Base-by-base conservation (phyloP, 2,329 filamentous ascomycete genomes). In the Colletotrichum lentis region DNA sequence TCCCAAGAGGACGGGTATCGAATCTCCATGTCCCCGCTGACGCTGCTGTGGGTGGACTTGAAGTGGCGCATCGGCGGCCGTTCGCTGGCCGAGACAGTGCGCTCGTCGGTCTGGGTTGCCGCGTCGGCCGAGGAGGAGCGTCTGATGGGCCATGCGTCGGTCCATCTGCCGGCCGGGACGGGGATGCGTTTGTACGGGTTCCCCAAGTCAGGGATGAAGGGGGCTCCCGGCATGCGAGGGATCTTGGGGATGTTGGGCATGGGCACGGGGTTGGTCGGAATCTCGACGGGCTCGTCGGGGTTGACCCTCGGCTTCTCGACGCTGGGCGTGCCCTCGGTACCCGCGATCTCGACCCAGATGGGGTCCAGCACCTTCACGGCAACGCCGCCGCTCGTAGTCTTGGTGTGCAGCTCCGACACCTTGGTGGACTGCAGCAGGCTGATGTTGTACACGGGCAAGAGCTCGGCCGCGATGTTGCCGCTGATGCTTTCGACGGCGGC, bases 1-100 rank as follows among this genome's bases (percentile, higher is more conserved):
- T 82, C 81, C 86, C 85, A 88, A 2, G 79, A 76, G 24, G 72
- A 72, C 0, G 86, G 85, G 70, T 85, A 86, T 18, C 58, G 69
- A 24, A 87, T 75, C 16, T 71, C 72, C 55, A 86, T 71, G 39
- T 73, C 56, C 7, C 83, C 84, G 62, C 82, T 84, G 11, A 83
- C 79, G 47, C 81, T 80, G 24, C 68, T 75, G 75, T 88, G 84
- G 7, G 72, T 70, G 3, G 81, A 79, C 43, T 75, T 71, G 5
- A 88, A 74, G 37, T 75, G 73, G 55, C 75, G 72, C 73, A 83
- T 65, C 31, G 73, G 70, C 16, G 73, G 70, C 24, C 60, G 52
- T 11, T 64, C 64, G 24, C 50, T 58, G 0, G n/a, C 47, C 31
- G 57, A 53, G 39, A 62, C 41, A 27, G 16, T 39, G 52, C 10